phyloP scores from a whole-genome alignment of 495 filamentous ascomycete species.

The Aspergillus saccharolyticus region DNA sequence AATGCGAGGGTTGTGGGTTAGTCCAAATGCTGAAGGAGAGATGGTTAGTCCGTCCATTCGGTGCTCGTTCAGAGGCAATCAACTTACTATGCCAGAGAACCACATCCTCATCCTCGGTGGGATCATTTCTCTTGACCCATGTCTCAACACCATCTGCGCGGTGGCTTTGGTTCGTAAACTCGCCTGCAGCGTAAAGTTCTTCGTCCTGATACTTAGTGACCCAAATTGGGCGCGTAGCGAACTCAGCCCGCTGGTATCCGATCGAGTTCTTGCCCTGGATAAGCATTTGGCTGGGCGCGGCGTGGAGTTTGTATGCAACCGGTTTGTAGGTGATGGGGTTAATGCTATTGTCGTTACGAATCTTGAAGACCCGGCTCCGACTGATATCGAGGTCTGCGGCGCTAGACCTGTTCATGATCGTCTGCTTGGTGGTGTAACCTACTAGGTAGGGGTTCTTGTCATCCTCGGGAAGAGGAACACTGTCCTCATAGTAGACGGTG shows the following conservation, averaged over 20 bases:
- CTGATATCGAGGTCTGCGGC: constrained; percentile 58
- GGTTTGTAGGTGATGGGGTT: constrained; percentile 73
- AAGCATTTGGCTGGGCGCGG: constrained; percentile 73
- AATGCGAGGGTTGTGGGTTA: constrained; percentile 55
- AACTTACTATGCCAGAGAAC: constrained; percentile 52
- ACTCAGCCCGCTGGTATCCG: constrained; percentile 73
- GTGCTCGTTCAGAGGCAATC: not conserved
- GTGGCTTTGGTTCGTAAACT: constrained; percentile 81
- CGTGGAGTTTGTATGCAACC: constrained; percentile 72
- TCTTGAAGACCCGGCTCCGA: constrained; percentile 70
- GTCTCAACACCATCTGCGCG: constrained; percentile 54
- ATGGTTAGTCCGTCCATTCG: constrained; percentile 7
- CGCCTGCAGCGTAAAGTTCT: constrained; percentile 76
- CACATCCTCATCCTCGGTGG: constrained; percentile 48
- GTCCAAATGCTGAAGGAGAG: constrained; percentile 45
- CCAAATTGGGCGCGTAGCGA: constrained; percentile 77
- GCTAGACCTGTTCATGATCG: constrained; percentile 53
- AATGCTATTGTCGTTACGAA: constrained; percentile 61
- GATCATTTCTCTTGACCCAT: constrained; percentile 49
- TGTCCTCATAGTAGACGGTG: constrained; percentile 65
- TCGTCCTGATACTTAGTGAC: constrained; percentile 71
- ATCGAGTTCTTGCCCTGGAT: constrained; percentile 63
- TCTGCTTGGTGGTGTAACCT: constrained; percentile 66
- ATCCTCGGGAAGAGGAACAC: constrained; percentile 65
- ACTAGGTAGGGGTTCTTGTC: constrained; percentile 74